Base-by-base conservation (phyloP, 176 grass and related monocot genomes). In the Triticum turgidum region DNA sequence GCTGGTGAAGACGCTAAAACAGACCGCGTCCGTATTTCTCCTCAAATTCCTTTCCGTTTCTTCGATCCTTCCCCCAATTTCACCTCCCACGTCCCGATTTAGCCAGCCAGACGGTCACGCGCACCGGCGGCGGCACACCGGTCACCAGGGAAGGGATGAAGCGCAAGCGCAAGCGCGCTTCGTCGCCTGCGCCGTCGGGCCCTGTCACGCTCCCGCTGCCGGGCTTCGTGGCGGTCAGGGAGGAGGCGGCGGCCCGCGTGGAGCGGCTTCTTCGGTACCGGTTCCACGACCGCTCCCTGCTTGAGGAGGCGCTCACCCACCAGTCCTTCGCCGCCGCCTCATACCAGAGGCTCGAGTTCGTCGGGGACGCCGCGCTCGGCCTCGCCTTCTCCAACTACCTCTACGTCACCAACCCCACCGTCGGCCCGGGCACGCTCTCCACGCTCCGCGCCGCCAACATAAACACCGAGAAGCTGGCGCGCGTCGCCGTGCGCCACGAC, bases 281-380 rank as follows among this genome's bases (percentile, higher is more conserved):
- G 25, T 98, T 95, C 91, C 30, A 12, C 65, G 52, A 95, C 52
- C 85, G 76, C 52, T 12, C 20, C 8, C 89, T 95, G n/a, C 91
- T 98, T 4, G 80, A 88, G 65, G 88, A 93, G 70, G 93, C 95
- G 6, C 89, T 98, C 22, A 98, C 93, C 7, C 95, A 98, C 88
- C 79, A 87, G 42, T 98, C 95, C 62, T 78, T 72, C 83, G 30
- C 71, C 34, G 27, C 39, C 4, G 4, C 2, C 30, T 92, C 88
- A 1, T 95, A 98, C 91, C 70, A 95, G 81, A 83, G 95, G 58
- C 93, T 98, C 24, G 95, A 95, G 89, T 95, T 93, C 86, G 61
- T 98, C 24, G 93, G 93, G 33, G 95, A 98, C 51, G 88, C 93
- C 20, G 91, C 80, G 22, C 83, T 95, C 8, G 82, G 88, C 18